These are phyloP conservation scores for Wickerhamomyces silvicola DNA, from an alignment of 805 yeast genomes.

Conservation along the genomic window DNA sequence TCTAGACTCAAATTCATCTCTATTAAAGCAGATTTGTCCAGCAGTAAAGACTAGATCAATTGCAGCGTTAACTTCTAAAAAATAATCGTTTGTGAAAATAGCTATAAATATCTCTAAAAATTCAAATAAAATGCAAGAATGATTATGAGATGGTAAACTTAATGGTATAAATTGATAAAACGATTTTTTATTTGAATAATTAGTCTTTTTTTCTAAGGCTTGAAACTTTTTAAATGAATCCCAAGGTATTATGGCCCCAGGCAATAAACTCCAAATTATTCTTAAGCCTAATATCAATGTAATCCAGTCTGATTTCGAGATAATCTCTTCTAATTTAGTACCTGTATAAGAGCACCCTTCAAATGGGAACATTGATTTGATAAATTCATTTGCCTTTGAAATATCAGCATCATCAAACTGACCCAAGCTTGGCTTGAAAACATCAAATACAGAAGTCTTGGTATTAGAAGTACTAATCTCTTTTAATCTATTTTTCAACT, in stretches of 20 bases:
- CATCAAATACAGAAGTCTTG: slow-evolving; percentile 21
- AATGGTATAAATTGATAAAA: slow-evolving; percentile 29
- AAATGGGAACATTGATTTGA: slow-evolving; percentile 28
- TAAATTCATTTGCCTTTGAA: slow-evolving; percentile 19
- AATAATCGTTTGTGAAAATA: slow-evolving; percentile 26
- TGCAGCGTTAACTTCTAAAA: slow-evolving; percentile 24
- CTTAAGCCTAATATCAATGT: slow-evolving; percentile 24
- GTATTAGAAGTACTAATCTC: slow-evolving; percentile 10
- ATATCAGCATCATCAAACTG: slow-evolving; percentile 28
- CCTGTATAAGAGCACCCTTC: slow-evolving; percentile 32
- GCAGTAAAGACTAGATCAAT: slow-evolving; percentile 30
- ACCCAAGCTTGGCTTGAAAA: slow-evolving; percentile 30
- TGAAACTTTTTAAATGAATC: slow-evolving; percentile 24
- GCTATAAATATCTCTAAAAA: slow-evolving; percentile 29
- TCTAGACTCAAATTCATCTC: slow-evolving; percentile 15
- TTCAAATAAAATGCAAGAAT: slow-evolving; percentile 30
- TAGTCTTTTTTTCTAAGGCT: slow-evolving; percentile 16
- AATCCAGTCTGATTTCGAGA: slow-evolving; percentile 19
- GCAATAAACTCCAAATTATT: slow-evolving; percentile 28
- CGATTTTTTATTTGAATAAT: slow-evolving; percentile 22
- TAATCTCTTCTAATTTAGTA: slow-evolving; percentile 19
- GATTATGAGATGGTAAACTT: slow-evolving; percentile 28
- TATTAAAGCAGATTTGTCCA: slow-evolving; percentile 29
- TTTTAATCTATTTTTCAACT: slow-evolving; percentile 21
- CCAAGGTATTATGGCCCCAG: slow-evolving; percentile 31